A percentile compares a stretch with the other conserved stretches of the same genome.
Conservation (phyloP, 2,329 filamentous ascomycete genomes). For the Stagonosporopsis cucurbitacearum region DNA sequence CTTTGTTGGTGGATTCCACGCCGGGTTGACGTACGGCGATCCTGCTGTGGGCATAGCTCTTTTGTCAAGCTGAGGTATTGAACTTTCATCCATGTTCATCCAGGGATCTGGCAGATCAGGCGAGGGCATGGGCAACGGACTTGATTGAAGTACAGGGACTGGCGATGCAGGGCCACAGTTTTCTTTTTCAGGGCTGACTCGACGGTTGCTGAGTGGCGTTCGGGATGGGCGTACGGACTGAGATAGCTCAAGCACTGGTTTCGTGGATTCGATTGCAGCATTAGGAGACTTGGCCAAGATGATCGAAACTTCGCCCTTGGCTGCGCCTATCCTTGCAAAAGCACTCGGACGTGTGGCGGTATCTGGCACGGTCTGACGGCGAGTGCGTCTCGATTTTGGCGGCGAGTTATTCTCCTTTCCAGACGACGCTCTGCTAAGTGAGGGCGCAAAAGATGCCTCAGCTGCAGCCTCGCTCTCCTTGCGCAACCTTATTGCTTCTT, state of each 20-base stretch:
- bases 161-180: conserved; percentile 31
- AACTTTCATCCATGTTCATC: conserved; percentile 40
- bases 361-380: conserved; percentile 35
- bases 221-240: conserved; percentile 21
- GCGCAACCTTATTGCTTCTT: conserved; percentile 22
- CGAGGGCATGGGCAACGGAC: conserved; percentile 42
- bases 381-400: conserved; percentile 29
- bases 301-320: conserved; percentile 28
- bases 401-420: conserved; percentile 44
- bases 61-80: conserved; percentile 38
- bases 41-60: conserved; percentile 43
- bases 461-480: conserved; percentile 16
- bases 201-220: conserved; percentile 32
- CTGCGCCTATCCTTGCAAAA: conserved; percentile 24
- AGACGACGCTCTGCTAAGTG: conserved; percentile 21
- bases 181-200: conserved; percentile 27
- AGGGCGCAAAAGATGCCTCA: conserved; percentile 25
- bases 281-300: conserved; percentile 32
- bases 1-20: conserved; percentile 30
- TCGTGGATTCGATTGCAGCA: conserved; percentile 15
- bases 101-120: conserved; percentile 40
- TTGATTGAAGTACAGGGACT: conserved; percentile 29
- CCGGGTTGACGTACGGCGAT: conserved; percentile 33
- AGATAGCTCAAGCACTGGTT: conserved; percentile 17
- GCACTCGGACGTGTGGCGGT: conserved; percentile 18